Base-by-base conservation (phyloP, 202 grass and related monocot species). In the Schoenoplectus tabernaemontani region DNA sequence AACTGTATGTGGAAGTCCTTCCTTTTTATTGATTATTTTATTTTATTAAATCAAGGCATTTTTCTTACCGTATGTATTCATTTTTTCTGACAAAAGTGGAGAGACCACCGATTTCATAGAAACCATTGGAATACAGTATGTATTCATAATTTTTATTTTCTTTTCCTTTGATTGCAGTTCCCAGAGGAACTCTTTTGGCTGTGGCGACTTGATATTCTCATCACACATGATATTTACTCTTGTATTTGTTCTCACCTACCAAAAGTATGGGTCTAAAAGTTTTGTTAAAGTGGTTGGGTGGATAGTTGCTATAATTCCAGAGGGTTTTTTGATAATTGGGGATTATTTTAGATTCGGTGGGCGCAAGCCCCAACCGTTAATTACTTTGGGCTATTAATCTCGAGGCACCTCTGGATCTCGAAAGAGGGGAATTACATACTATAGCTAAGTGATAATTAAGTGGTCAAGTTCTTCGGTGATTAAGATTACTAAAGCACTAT, bases 141-240 rank as follows among this genome's bases (percentile, higher is more conserved):
- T 58, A 83, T 71, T 84, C 16, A 84, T 8, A 19, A n/a, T n/a
- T 74, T 17, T n/a, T 32, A 28, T 66, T 32, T 13, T 71, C 64
- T 41, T 8, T 57, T 42, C n/a, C 65, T 4, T 72, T 34, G 10
- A 7, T 85, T 92, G 60, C 90, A 99, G 96, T 99, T 99, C 96
- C 96, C 63, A 85, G 59, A 64, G 96, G 96, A 89, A 83, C 93
- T n/a, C 67, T 51, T 92, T 81, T 87, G 92, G 96, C 20, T 99
- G 96, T 54, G 96, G 96, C 6, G 96, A 99, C 87, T 82, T 99
- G 47, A 99, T 99, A 88, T 99, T 99, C 83, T 99, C 96, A 28
- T 96, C 96, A 46, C 96, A 99, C 70, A 99, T 99, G 96, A 99
- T 99, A 88, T 99, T 99, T 81, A 96, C 92, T 43, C 90, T 99